Conservation (phyloP, 2,329 filamentous ascomycete species). For the Epichloe elymi region DNA sequence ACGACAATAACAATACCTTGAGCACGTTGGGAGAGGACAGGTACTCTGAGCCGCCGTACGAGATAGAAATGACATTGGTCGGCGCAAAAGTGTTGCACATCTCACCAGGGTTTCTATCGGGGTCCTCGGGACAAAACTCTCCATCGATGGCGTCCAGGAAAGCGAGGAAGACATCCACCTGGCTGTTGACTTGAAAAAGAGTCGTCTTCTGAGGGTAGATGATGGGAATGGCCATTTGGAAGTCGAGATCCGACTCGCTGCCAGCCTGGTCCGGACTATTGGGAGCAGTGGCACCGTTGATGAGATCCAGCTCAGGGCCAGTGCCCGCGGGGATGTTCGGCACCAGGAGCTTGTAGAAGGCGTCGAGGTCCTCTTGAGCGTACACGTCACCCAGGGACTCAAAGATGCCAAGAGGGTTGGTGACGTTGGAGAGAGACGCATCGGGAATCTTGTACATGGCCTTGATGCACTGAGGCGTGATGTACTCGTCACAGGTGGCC, state of each 20-base stretch:
- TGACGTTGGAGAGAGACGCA: slow-evolving; percentile 17
- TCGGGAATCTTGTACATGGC: slow-evolving; percentile 33
- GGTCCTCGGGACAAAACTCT: slow-evolving; percentile 36
- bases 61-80: slow-evolving; percentile 25
- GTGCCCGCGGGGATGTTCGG: slow-evolving; percentile 27
- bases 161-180: slow-evolving; percentile 27
- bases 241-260: slow-evolving; percentile 40
- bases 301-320: slow-evolving; percentile 30
- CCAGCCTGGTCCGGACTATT: slow-evolving; percentile 16
- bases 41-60: slow-evolving; percentile 18
- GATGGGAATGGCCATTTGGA: slow-evolving; percentile 39
- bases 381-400: slow-evolving; percentile 39
- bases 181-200: slow-evolving; percentile 29
- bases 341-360: slow-evolving; percentile 32
- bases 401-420: slow-evolving; percentile 38
- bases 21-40: slow-evolving; percentile 34
- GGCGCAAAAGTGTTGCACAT: slow-evolving; percentile 16
- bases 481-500: slow-evolving; percentile 33
- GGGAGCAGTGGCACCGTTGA: slow-evolving; percentile 33
- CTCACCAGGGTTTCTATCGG: slow-evolving; percentile 28
- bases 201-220: slow-evolving; percentile 38
- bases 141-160: slow-evolving; percentile 36
- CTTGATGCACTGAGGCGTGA: slow-evolving; percentile 43
- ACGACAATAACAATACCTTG: slow-evolving; percentile 2
- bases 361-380: slow-evolving; percentile 32